A percentile compares a stretch with the other conserved stretches of the same genome.
Conservation (phyloP, 441 rosid genomes). For the Cnidoscolus chayamansa region DNA sequence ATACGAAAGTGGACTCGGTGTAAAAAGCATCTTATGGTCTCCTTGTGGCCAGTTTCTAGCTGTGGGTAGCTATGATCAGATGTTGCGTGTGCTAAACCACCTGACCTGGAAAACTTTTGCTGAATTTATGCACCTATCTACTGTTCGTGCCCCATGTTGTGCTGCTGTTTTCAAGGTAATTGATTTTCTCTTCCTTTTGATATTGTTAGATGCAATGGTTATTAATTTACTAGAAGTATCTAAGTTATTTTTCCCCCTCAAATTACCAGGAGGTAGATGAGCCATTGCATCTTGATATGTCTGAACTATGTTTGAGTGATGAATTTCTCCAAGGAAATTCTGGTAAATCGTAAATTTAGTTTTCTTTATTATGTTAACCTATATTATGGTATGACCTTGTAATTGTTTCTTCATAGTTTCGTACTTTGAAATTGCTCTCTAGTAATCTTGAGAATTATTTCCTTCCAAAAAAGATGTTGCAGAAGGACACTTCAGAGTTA, state of each 20-base stretch:
- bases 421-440: neutral
- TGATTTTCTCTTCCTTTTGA: constrained; percentile 7
- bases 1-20: constrained; percentile 95
- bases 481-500: constrained; percentile 70
- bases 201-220: constrained; percentile 10
- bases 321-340: constrained; percentile 67
- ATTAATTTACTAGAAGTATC: neutral
- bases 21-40: constrained; percentile 89
- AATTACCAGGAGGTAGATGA: constrained; percentile 79
- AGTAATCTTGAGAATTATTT: neutral
- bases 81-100: constrained; percentile 84
- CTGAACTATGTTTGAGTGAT: constrained; percentile 66
- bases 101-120: constrained; percentile 98
- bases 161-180: constrained; percentile 88
- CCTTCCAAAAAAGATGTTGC: constrained; percentile 29
- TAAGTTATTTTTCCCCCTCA: constrained; percentile 18
- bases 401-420: constrained; percentile 1
- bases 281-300: constrained; percentile 80
- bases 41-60: constrained; percentile 97
- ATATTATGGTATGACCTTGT: neutral
- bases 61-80: constrained; percentile 92
- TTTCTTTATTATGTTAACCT: neutral
- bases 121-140: constrained; percentile 82
- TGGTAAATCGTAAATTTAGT: constrained; percentile 57
- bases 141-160: constrained; percentile 76